Evolutionary conservation across 768 basidiomycete genomes (phyloP), one percentile per base, ranked within the genome.

Genomic region (Tephrocybe sp.): DNA sequence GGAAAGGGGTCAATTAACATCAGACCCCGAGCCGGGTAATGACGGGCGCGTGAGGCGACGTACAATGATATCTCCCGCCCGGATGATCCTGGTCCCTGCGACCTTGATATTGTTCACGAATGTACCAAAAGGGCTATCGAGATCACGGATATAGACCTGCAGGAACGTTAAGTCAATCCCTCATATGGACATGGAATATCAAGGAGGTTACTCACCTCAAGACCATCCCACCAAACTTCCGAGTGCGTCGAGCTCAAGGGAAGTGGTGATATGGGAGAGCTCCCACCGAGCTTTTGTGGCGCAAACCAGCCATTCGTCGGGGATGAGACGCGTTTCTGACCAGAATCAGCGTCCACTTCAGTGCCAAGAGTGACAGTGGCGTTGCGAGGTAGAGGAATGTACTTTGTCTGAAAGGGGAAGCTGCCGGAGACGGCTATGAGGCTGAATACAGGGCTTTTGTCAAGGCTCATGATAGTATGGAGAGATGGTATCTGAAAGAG

Each of bases 141-240:
- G 65, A 57, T 80, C 78, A 31, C 71, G 69, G 46, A 80, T 71
- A 47, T 68, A 72, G 13, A 77, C 59, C 78, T 80, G 50, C 18
- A 45, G 19, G 42, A n/a, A 12, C 33, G 33, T 34, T 34, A 12
- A 34, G 13, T 34, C 11, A 29, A 29, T 5, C 27, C 27, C 11
- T 29, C 5, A 49, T 77, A 52, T 22, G 46, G n/a, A 46, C 45
- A 46, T 29, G 8, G 15, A n/a, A 34, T 4, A 34, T 15, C 4
- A 34, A 30, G 29, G 12, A 7, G 12, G 33, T n/a, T 4, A 50
- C 61, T 36, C n/a, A 68, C 78, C 63, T 73, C 69, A 48, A 68
- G 66, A 18, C 66, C 69, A 24, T 73, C 67, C 42, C 63, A 60
- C 76, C 78, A 79, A 27, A 79, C 60, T 53, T 77, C 70, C 4